Evolutionary conservation across 305 asterid species (phyloP), one percentile per base, ranked within the genome.

Genomic region (Ajuga reptans): DNA sequence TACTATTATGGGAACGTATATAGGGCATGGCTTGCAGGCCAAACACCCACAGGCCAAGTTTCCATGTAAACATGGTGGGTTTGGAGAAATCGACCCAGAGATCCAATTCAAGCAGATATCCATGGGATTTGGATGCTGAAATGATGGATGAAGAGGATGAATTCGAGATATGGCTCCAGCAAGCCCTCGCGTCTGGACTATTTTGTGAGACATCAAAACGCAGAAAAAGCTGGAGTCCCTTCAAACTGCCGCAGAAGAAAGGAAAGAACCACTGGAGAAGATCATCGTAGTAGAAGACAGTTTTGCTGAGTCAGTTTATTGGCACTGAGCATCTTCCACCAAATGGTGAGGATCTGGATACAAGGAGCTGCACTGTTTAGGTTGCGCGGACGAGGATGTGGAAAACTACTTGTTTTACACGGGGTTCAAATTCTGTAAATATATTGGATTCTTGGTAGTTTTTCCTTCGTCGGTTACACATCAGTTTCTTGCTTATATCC

Each of bases 21-120:
- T 76, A 94, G 99, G 99, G 98, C 39, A 94, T 94, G 97, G 91
- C 95, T 59, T 94, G 97, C 85, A 83, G 96, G 76, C 93, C 99
- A 27, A 94, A 91, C 83, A 94, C 99, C 2, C 99, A 94, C 72
- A 78, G 99, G 31, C 94, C 99, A 1, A 94, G 96, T 73, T 94
- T 94, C 89, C 99, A 94, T 52, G 99, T 94, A 33, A 94, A 89
- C 92, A 87, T 91, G 97, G 99, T 94, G 61, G 99, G 98, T 47
- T 73, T 89, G 75, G 98, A 89, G 71, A 87, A 85, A 62, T 75
- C 92, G 64, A 77, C 77, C 14, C 94, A 89, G 78, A 81, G 87
- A 69, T 89, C 99, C 71, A 80, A 77, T 70, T 91, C 99, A 50
- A 83, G 92, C 77, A 82, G 96, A 69, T 91, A 87, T 66, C 98